Evolutionary conservation across 139 green algal genomes (phyloP), one percentile per base, ranked within the genome.

Genomic region (Chlamydomonas urium): DNA sequence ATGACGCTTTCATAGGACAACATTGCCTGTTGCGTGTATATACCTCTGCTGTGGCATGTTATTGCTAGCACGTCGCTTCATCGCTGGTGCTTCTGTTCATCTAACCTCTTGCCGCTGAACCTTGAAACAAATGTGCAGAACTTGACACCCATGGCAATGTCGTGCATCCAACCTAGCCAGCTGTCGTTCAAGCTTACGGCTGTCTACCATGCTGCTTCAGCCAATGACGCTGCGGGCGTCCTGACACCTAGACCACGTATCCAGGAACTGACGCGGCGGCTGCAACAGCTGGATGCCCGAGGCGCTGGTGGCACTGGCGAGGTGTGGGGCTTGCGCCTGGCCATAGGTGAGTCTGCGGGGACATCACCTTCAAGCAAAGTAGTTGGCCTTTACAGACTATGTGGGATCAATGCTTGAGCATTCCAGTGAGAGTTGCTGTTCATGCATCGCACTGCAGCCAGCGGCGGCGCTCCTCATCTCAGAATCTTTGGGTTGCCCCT

Each of bases 131-230:
- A 32, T 33, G 5, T 31, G 31, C 47, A 47, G 2, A 48, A 21
- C 63, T 34, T 47, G 4, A 3, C 6, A 28, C 10, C 36, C 32
- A 29, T 21, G 3, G 4, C 19, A 21, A 28, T 17, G 2, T 3
- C 3, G 32, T 14, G 4, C 8, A 19, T 80, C 23, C 68, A 69
- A 28, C 74, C 74, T 2, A 65, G 38, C 26, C 60, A 31, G 21
- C 21, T 80, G 29, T 69, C 66, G 35, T 75, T 71, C 74, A 21
- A 4, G 24, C 24, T 72, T 10, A 59, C 19, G 2, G 66, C 66
- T 10, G 45, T 72, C 42, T 62, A 28, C 42, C 26, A 35, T n/a
- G 59, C 3, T 6, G 3, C 32, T 34, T 33, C 6, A 24, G 2
- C 26, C 26, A 24, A 8, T 8, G 32, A 33, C n/a, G n/a, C n/a